Evolutionary conservation across 169 alveolate species (phyloP).

Genomic region (Plasmodium blacklocki): DNA sequence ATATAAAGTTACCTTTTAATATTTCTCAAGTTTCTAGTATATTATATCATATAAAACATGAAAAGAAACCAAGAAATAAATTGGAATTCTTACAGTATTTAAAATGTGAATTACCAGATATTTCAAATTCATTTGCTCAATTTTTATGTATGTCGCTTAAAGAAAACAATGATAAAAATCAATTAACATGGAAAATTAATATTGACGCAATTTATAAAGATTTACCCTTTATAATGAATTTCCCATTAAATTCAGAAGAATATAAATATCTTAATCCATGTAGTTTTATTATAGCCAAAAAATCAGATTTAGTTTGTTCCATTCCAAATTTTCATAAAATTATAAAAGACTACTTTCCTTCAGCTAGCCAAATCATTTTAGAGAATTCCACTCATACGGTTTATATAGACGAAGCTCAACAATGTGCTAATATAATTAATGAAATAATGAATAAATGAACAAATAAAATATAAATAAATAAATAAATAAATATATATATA

Average conservation of each 20-base stretch:
- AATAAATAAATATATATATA: neutral
- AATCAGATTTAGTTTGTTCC: conserved; percentile 53
- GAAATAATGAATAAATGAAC: neutral
- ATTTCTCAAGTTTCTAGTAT: conserved; percentile 21
- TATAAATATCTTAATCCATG: conserved; percentile 62
- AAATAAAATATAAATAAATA: neutral
- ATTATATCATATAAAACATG: conserved; percentile 30
- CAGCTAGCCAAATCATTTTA: conserved; percentile 25
- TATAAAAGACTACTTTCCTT: conserved; percentile 55
- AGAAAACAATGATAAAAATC: conserved; percentile 27
- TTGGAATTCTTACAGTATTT: conserved; percentile 18
- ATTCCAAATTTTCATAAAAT: conserved; percentile 41
- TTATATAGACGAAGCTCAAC: conserved; percentile 42
- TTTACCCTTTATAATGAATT: conserved; percentile 23
- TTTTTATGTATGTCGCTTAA: conserved; percentile 61
- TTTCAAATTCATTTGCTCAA: conserved; percentile 45
- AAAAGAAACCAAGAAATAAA: conserved; percentile 40
- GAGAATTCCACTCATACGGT: conserved; percentile 64
- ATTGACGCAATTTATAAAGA: conserved; percentile 57
- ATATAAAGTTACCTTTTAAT: conserved; percentile 38
- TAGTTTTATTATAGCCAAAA: conserved; percentile 44
- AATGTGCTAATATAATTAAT: conserved; percentile 52
- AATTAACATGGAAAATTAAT: conserved; percentile 69
- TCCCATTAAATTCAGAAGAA: conserved; percentile 25
- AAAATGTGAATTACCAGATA: conserved; percentile 23